Evolutionary conservation across 2,329 filamentous ascomycete genomes (phyloP), one percentile per base, ranked within the genome.

Genomic region (Juglanconis juglandina): DNA sequence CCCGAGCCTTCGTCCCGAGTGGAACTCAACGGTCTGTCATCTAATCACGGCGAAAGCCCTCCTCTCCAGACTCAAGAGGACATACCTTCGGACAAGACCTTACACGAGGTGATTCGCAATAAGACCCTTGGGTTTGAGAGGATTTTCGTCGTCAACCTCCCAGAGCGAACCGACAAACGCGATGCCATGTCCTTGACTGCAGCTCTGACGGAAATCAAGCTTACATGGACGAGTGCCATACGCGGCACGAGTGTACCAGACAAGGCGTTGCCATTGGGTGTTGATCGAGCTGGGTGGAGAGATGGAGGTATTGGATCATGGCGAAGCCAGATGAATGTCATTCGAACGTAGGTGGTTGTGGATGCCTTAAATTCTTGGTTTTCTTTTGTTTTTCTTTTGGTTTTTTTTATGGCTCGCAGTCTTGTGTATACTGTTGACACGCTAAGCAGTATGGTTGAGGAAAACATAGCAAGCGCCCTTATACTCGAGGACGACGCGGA

Each of bases 101-200:
- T 41, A 7, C 17, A 51, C 5, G 32, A 56, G 1, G 4, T n/a
- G 4, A n/a, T 60, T 3, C 39, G 52, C 5, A 67, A 67, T 46
- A 53, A 54, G 49, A 65, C 65, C 0, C 60, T 67, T 1, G 66
- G 66, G 5, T 79, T 80, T 62, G 69, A 79, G 56, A 75, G 76
- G 51, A 70, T 81, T 34, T 78, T 79, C 58, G 75, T 77, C 32
- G 71, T 83, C 50, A 75, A 76, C 4, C 69, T 83, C 9, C 76
- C 78, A 4, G 73, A 76, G 46, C 73, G 81, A 39, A 76, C 74
- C 4, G 80, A 83, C 66, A 80, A 80, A 64, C 74, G 77, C 53
- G 81, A 83, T 71, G 76, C 75, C 3, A 68, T 83, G 17, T 69
- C 74, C 1, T 67, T 83, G 9, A 72, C 75, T 5, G 72, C 76